These are phyloP conservation scores for Endocalyx cinctus DNA, from an alignment of 2,329 filamentous ascomycete genomes.

Conservation along the genomic window DNA sequence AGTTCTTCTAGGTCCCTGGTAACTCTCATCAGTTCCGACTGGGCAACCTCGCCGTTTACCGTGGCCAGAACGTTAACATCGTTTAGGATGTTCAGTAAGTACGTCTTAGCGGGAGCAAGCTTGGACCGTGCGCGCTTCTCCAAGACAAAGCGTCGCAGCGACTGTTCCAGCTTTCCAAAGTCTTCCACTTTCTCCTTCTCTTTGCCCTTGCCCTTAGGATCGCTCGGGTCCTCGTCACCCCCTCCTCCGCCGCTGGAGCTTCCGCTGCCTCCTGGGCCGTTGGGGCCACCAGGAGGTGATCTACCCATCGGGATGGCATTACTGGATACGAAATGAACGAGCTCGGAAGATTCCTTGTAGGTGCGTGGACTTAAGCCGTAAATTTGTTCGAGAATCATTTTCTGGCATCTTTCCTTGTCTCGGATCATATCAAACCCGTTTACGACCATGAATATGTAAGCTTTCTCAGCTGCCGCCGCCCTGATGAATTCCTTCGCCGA, in stretches of 20 bases:
- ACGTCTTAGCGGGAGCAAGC: slow-evolving; percentile 90
- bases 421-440: slow-evolving; percentile 94
- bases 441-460: slow-evolving; percentile 98
- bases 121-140: slow-evolving; percentile 96
- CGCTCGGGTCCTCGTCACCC: slow-evolving; percentile 50
- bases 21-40: slow-evolving; percentile 79
- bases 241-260: slow-evolving; percentile 52
- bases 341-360: slow-evolving; percentile 83
- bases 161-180: slow-evolving; percentile 85
- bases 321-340: slow-evolving; percentile 97
- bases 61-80: slow-evolving; percentile 79
- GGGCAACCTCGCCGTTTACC: slow-evolving; percentile 83
- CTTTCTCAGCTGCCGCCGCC: slow-evolving; percentile 92
- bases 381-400: slow-evolving; percentile 90
- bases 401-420: slow-evolving; percentile 85
- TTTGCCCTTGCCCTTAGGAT: slow-evolving; percentile 75
- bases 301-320: slow-evolving; percentile 80
- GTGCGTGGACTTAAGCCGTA: slow-evolving; percentile 83
- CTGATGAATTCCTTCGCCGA: slow-evolving; percentile 98
- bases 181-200: slow-evolving; percentile 83
- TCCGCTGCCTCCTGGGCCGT: slow-evolving; percentile 49
- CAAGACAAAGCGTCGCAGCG: slow-evolving; percentile 84
- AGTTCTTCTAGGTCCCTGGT: slow-evolving; percentile 74
- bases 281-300: slow-evolving; percentile 50
- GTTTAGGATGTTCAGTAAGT: slow-evolving; percentile 86